Base-by-base conservation (phyloP, 2,329 filamentous ascomycete genomes). In the Penicillium palitans region DNA sequence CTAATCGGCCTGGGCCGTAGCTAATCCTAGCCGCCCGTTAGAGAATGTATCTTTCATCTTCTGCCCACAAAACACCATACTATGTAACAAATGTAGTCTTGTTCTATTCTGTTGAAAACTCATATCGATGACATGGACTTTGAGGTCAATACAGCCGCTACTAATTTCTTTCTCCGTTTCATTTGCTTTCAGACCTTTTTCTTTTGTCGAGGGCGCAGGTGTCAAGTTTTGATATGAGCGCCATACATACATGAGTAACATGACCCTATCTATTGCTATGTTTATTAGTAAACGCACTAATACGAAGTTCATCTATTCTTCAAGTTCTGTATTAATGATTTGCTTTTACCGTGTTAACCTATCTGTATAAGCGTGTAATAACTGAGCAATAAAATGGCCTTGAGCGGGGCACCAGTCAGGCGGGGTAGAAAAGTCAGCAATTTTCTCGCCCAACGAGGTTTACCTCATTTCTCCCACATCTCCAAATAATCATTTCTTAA, bases 381-480 rank as follows among this genome's bases (percentile, higher is more conserved):
- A 17, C 8, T 19, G n/a, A 46, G 6, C 21, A 48, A 10, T 9
- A 8, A 27, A 45, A 17, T 19, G 21, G 27, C 37, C 31, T 13
- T 52, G 10, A 58, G 55, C 55, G 55, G 55, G 55, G 55, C 55
- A 47, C 55, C 55, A 57, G 55, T 58, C 50, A 58, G 55, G 55
- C 55, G 55, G 55, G 55, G 55, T 58, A 54, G 19, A 58, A 58
- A 58, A 58, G 55, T 54, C 55, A 54, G 55, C 50, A 58, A 54
- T 54, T 58, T 54, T 58, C n/a, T 15, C n/a, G 27, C 37, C 29
- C 27, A 55, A 56, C 31, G 21, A 25, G 19, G 8, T 24, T 24
- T 33, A 33, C 42, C 53, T 29, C 19, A 6, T 17, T 37, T 48
- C 37, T 31, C 24, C 37, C 42, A 47, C 35, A 39, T 47, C 27